Percentiles rank a stretch among this genome's conserved stretches.
Evolutionary conservation across 148 eudicot genomes (phyloP).

Genomic region (Linanthus parryae): DNA sequence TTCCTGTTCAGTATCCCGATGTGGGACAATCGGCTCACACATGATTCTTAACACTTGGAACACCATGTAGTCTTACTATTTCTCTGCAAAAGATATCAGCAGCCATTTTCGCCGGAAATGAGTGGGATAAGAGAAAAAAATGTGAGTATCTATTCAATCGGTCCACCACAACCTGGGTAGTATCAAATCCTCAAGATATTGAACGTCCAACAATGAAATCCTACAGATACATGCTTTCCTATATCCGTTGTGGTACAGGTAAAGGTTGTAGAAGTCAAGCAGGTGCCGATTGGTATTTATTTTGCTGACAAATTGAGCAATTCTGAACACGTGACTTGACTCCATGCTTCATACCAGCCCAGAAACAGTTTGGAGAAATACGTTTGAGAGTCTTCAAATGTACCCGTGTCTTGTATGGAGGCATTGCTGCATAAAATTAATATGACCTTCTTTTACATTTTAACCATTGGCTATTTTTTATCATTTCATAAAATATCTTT

Average conservation of each 20-base stretch:
- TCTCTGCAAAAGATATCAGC: not conserved
- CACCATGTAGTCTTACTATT: too few relatives aligned
- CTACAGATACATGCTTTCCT: too few relatives aligned
- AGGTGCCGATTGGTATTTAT: not conserved
- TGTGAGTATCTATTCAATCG: not conserved
- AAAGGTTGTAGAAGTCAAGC: slow-evolving; percentile 5
- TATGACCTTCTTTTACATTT: too few relatives aligned
- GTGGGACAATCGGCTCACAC: too few relatives aligned
- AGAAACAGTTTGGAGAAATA: not conserved
- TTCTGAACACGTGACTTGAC: not conserved
- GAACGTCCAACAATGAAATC: slow-evolving; percentile 1
- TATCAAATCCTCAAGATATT: not conserved
- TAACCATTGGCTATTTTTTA: too few relatives aligned
- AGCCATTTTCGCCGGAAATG: not conserved
- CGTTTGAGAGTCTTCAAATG: not conserved
- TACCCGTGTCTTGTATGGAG: too few relatives aligned
- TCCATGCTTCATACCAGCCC: not conserved
- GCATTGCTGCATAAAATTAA: too few relatives aligned
- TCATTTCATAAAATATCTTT: too few relatives aligned
- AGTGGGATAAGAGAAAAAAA: not conserved
- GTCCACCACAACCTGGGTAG: not conserved
- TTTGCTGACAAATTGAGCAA: slow-evolving; percentile 1
- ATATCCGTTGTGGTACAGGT: slow-evolving; percentile 5
- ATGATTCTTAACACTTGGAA: not conserved
- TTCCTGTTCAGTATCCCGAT: too few relatives aligned